phyloP scores from a whole-genome alignment of 2,329 filamentous ascomycete genomes.

The Colletotrichum sp. region DNA sequence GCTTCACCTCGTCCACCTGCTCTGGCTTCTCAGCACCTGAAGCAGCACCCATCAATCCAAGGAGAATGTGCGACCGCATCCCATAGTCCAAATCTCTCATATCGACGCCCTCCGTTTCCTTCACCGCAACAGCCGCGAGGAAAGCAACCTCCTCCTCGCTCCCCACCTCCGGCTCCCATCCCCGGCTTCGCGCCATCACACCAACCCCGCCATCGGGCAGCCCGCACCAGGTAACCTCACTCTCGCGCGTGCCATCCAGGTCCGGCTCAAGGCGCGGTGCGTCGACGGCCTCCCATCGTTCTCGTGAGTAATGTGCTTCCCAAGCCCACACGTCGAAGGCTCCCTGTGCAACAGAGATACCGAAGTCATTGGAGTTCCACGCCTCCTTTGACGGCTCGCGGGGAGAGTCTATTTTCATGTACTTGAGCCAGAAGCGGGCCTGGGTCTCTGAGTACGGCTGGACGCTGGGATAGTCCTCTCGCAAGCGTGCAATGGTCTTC shows the following conservation, averaged over 20 bases:
- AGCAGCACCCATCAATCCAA: constrained; percentile 8
- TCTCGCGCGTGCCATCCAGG: constrained; percentile 4
- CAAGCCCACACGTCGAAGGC: not conserved
- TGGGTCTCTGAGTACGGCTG: constrained; percentile 5
- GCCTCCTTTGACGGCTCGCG: not conserved
- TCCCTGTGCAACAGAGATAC: not conserved
- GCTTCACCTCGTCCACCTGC: not conserved
- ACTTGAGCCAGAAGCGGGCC: constrained; percentile 8
- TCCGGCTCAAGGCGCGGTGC: constrained; percentile 1
- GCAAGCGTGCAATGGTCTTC: not conserved
- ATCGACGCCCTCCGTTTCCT: constrained; percentile 10
- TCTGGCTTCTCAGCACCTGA: not conserved
- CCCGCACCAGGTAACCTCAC: constrained; percentile 10
- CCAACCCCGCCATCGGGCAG: constrained; percentile 8
- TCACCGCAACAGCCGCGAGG: constrained; percentile 19
- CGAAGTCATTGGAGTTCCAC: not conserved
- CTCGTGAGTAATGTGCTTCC: not conserved
- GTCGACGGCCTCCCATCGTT: not conserved
- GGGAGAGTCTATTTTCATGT: not conserved
- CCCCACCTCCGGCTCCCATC: constrained; percentile 22
- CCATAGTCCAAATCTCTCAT: constrained; percentile 9
- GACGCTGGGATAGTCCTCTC: not conserved
- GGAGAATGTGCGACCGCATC: constrained; percentile 22
- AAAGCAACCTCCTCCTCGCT: constrained; percentile 25
- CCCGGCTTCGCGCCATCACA: not conserved